phyloP scores from a whole-genome alignment of 768 basidiomycete species.

The Daedaleopsis nitida region DNA sequence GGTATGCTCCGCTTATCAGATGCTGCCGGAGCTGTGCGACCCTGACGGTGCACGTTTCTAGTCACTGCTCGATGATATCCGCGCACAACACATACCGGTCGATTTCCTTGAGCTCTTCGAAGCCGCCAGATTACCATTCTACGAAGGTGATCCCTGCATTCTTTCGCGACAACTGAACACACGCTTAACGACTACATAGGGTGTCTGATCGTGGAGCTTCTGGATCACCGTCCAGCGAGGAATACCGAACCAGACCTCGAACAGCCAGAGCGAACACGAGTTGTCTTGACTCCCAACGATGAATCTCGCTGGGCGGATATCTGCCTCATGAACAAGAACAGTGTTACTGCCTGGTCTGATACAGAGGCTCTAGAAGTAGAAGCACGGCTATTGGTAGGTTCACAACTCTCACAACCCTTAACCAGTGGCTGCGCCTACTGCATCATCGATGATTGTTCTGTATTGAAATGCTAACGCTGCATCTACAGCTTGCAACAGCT shows the following conservation, averaged over 20 bases:
- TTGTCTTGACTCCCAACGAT: constrained; percentile 74
- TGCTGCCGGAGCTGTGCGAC: too few relatives aligned
- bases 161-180: not conserved
- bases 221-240: constrained; percentile 70
- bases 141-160: constrained; percentile 63
- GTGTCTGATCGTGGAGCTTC: constrained; percentile 82
- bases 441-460: not conserved
- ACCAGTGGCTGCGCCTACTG: too few relatives aligned
- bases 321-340: constrained; percentile 63
- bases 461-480: constrained; percentile 9
- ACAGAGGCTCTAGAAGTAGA: constrained; percentile 73
- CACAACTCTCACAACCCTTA: not conserved
- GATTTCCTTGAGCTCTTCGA: constrained; percentile 86
- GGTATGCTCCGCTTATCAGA: not conserved
- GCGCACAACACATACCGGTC: constrained; percentile 80
- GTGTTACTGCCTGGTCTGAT: constrained; percentile 66
- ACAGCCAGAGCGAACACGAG: constrained; percentile 64
- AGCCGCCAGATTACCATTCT: constrained; percentile 71
- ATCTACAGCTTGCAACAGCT: constrained; percentile 64
- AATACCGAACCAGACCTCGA: constrained; percentile 58
- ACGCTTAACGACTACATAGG: constrained; percentile 43
- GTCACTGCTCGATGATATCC: constrained; percentile 83
- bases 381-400: constrained; percentile 70
- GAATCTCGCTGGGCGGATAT: constrained; percentile 83
- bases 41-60: constrained; percentile 30